phyloP scores from a whole-genome alignment of 1,139 yeast genomes.

The Candida tetrigidarum region DNA sequence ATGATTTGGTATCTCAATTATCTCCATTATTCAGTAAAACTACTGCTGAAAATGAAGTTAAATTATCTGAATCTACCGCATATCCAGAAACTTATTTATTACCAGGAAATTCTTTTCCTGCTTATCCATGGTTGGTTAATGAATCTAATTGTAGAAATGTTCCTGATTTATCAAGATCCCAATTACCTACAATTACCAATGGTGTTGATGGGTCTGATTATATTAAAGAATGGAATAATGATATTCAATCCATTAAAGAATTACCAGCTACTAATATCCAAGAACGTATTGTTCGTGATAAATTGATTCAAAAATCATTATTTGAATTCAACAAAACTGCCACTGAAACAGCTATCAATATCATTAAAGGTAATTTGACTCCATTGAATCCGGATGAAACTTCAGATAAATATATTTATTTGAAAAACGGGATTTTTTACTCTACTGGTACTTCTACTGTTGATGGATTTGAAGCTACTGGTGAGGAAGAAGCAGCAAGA shows the following conservation, averaged over 20 bases:
- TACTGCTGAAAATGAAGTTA: constrained; percentile 43
- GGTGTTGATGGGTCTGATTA: constrained; percentile 64
- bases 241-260: constrained; percentile 81
- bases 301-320: constrained; percentile 70
- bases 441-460: constrained; percentile 78
- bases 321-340: constrained; percentile 81
- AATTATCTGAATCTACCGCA: constrained; percentile 49
- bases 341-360: constrained; percentile 76
- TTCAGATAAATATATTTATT: constrained; percentile 63
- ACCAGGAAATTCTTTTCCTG: constrained; percentile 63
- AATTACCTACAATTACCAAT: constrained; percentile 54
- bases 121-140: constrained; percentile 78
- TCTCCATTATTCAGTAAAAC: constrained; percentile 56
- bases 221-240: constrained; percentile 88
- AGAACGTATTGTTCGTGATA: constrained; percentile 78
- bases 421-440: constrained; percentile 85
- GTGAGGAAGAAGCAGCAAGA: constrained; percentile 88
- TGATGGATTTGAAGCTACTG: constrained; percentile 65
- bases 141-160: constrained; percentile 25
- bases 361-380: constrained; percentile 71
- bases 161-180: constrained; percentile 69
- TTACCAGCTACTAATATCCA: constrained; percentile 60
- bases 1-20: constrained; percentile 53
- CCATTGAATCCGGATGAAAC: constrained; percentile 84
- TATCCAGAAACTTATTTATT: constrained; percentile 58